Evolutionary conservation across 2,329 filamentous ascomycete genomes (phyloP), one percentile per base, ranked within the genome.

Genomic region (Fusarium tuaranense): DNA sequence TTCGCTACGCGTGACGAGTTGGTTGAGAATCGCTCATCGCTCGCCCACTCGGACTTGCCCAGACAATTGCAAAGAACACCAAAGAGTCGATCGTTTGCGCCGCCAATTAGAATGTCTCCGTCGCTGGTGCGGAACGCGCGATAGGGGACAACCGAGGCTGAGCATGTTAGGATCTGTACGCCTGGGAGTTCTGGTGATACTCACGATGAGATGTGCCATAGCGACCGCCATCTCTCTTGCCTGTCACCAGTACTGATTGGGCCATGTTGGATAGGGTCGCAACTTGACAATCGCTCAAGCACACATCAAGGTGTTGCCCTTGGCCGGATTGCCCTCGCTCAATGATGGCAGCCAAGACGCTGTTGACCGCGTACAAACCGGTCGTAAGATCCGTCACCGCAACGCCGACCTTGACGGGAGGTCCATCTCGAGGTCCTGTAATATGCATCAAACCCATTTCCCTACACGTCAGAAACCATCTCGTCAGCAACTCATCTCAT

Each of bases 381-480:
- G 96, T 98, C 0, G 96, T 98, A 58, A 99, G 84, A 83, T 99
- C 96, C 0, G 96, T 98, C 2, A 98, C 96, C 2, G 97, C 96
- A 2, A 98, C 95, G 18, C 96, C 96, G 1, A 98, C 97, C 84
- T 98, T 98, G 20, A 98, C 96, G 0, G 97, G 97, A 1, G 95
- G 92, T 0, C 95, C 95, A 78, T 97, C 93, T 65, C 95, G 89
- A 67, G 89, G 89, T 25, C 96, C 96, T 0, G 96, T 98, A 76
- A 98, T 98, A 83, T 98, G 96, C 96, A 99, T 98, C 67, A 98
- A 85, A 0, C 96, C 96, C 85, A 98, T 95, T 81, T 98, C 97
- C 68, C 63, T 65, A 36, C 9, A n/a, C 16, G 2, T 12, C 5
- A 12, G 9, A 30, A 51, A 7, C 10, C 16, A 10, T 3, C 27